Conservation (phyloP, 805 yeast species). For the Maudiozyma turicensis region DNA sequence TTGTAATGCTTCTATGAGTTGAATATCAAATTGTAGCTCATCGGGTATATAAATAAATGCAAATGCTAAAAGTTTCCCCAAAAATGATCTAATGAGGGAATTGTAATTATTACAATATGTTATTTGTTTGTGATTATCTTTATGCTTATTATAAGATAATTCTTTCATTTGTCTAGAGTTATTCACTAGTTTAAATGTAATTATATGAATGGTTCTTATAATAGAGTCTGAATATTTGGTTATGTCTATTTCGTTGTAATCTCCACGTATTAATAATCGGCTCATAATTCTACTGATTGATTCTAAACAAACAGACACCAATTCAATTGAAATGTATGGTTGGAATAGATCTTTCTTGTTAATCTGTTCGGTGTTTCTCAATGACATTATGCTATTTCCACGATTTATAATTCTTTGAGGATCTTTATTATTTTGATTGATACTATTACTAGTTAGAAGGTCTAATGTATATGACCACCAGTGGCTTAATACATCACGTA, state of each 20-base stretch:
- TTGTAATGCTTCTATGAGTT: slow-evolving; percentile 8
- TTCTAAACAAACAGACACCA: slow-evolving; percentile 27
- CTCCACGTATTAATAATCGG: slow-evolving; percentile 1
- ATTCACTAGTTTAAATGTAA: slow-evolving; percentile 18
- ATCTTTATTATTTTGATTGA: neutral
- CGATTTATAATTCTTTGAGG: neutral
- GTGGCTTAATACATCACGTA: slow-evolving; percentile 19
- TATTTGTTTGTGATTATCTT: neutral
- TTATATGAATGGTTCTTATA: slow-evolving; percentile 19
- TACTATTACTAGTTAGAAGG: slow-evolving; percentile 14
- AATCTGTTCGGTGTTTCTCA: neutral
- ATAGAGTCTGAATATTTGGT: slow-evolving; percentile 21
- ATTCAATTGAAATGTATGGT: slow-evolving; percentile 9
- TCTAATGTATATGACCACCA: slow-evolving; percentile 28
- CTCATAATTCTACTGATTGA: slow-evolving; percentile 27
- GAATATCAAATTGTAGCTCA: slow-evolving; percentile 19
- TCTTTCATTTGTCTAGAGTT: slow-evolving; percentile 15
- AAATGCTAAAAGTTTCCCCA: slow-evolving; percentile 26
- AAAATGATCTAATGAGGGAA: slow-evolving; percentile 19
- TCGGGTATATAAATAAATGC: slow-evolving; percentile 25
- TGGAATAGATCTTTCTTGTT: neutral
- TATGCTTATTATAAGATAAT: neutral
- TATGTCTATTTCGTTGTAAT: slow-evolving; percentile 7
- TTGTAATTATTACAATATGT: slow-evolving; percentile 13
- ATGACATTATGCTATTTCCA: neutral